A percentile compares a stretch with the other conserved stretches of the same genome.
Evolutionary conservation across 2,329 filamentous ascomycete species (phyloP).

Genomic region (Macrophomina pseudophaseolina): DNA sequence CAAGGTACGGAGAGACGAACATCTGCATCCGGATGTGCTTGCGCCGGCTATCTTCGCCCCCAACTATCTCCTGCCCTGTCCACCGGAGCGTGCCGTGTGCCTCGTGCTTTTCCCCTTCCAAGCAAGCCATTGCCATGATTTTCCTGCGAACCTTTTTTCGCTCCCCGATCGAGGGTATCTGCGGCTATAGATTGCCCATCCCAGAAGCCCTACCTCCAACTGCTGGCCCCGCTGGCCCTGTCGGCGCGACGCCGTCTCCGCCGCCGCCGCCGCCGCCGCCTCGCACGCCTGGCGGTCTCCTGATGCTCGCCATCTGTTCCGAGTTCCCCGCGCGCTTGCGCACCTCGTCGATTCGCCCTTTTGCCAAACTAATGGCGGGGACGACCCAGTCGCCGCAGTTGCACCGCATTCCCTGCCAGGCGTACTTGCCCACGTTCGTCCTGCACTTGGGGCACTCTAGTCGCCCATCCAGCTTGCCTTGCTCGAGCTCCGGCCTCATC

Average conservation of each 20-base stretch:
- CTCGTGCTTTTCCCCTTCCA: neutral
- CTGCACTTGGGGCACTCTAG: conserved; percentile 86
- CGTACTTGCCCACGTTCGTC: conserved; percentile 86
- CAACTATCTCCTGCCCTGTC: neutral
- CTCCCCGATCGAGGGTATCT: neutral
- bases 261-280: neutral
- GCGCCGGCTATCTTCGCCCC: conserved; percentile 20
- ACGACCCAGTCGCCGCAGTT: conserved; percentile 90
- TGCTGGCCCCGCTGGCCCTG: neutral
- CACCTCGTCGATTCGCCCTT: conserved; percentile 78
- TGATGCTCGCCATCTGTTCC: conserved; percentile 20
- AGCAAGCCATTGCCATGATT: conserved; percentile 3
- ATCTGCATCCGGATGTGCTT: conserved; percentile 14
- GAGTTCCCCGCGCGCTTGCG: conserved; percentile 24
- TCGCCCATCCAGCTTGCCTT: conserved; percentile 81
- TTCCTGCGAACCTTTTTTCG: conserved; percentile 6
- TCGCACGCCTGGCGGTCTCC: conserved; percentile 20
- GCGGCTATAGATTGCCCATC: conserved; percentile 20
- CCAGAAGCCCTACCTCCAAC: conserved; percentile 11
- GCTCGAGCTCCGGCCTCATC: conserved; percentile 88
- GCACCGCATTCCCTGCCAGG: conserved; percentile 95
- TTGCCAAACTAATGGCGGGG: conserved; percentile 85
- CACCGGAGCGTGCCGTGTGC: conserved; percentile 10
- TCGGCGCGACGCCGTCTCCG: neutral
- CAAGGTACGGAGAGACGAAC: neutral